These are phyloP conservation scores for Vachellia pachyceras DNA, from an alignment of 306 rosid genomes.

Conservation along the genomic window DNA sequence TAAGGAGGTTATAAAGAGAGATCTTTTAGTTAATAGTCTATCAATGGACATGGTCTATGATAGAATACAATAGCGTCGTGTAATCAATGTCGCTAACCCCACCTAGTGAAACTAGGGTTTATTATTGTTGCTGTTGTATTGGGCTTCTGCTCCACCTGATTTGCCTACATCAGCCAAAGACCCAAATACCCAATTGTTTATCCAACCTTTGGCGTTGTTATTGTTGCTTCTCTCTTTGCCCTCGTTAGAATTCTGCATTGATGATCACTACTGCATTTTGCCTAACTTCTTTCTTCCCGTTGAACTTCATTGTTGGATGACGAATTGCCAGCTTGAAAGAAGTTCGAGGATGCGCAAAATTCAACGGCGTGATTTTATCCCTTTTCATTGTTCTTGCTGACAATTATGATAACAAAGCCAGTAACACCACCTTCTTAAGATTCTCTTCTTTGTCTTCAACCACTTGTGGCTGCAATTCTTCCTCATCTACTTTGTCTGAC, in stretches of 20 bases:
- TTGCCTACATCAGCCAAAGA: background rate
- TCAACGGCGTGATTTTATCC: background rate
- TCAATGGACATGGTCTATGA: no score
- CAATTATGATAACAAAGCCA: background rate
- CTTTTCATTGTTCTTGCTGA: background rate
- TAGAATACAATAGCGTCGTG: no score
- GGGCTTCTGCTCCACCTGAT: background rate
- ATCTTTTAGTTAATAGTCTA: no score
- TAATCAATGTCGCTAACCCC: no score
- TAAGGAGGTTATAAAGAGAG: no score
- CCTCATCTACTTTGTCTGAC: background rate
- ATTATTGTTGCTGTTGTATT: background rate
- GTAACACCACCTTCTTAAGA: background rate
- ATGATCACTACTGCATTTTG: background rate
- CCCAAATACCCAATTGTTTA: background rate
- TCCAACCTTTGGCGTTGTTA: background rate
- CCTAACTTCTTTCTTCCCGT: background rate
- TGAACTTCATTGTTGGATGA: background rate
- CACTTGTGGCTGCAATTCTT: background rate
- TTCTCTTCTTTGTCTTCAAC: background rate
- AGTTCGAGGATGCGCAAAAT: background rate
- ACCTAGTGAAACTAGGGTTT: no score
- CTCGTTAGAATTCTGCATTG: background rate
- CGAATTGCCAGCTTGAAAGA: background rate
- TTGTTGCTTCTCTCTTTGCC: background rate